Conservation (phyloP, 345 rosid species). For the Raphanus sativus region DNA sequence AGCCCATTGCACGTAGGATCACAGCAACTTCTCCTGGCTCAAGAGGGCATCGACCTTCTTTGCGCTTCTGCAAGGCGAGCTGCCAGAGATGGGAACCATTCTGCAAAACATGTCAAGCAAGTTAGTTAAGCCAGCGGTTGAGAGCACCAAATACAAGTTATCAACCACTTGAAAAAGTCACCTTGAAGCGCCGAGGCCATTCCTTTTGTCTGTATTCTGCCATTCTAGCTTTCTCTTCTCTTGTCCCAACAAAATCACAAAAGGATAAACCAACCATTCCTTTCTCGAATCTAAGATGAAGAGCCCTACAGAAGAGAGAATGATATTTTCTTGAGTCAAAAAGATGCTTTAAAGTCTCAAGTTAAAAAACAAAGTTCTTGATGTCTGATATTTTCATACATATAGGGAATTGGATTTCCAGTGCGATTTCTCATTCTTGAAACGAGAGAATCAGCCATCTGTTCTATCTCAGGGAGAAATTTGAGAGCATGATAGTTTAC, state of each 20-base stretch:
- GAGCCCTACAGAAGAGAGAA: conserved; percentile 70
- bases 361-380: conserved; percentile 27
- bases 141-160: conserved; percentile 22
- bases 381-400: conserved; percentile 51
- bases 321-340: conserved; percentile 9
- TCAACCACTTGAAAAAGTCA: conserved; percentile 30
- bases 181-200: conserved; percentile 99
- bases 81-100: conserved; percentile 99
- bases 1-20: conserved; percentile 94
- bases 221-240: conserved; percentile 96
- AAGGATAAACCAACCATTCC: conserved; percentile 99
- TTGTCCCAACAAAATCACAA: conserved; percentile 96
- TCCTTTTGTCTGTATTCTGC: conserved; percentile 92
- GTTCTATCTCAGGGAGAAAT: conserved; percentile 88
- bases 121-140: background rate
- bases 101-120: conserved; percentile 42
- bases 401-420: conserved; percentile 77
- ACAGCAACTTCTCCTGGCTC: conserved; percentile 99
- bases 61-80: conserved; percentile 87
- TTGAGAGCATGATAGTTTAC: conserved; percentile 98
- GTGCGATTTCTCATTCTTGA: conserved; percentile 97
- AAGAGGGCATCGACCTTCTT: conserved; percentile 99
- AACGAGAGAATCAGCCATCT: conserved; percentile 87
- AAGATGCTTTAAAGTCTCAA: background rate
- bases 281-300: conserved; percentile 99